Base-by-base conservation (phyloP, 2,329 filamentous ascomycete species). In the Trichoderma sp. region DNA sequence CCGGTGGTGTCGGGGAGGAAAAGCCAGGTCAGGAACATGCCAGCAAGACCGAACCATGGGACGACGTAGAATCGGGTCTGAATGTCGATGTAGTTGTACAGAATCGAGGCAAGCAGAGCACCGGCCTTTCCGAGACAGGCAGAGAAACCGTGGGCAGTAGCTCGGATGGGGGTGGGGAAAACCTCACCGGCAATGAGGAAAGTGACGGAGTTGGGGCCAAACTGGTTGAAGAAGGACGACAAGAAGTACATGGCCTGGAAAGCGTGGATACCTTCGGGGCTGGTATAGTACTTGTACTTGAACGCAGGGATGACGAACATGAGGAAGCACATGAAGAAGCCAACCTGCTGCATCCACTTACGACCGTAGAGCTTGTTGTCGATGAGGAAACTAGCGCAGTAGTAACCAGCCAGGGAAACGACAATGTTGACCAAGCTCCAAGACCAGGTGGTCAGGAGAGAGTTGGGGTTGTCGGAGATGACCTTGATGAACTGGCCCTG, bases 201-300 rank as follows among this genome's bases (percentile, higher is more conserved):
- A 70, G 94, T 97, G 75, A 97, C 93, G 56, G 89, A 90, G 86
- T 98, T 98, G 80, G 94, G 94, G 13, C 94, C 94, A 76, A 98
- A 98, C 79, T 98, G 94, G 86, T 97, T 97, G 89, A 98, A 98
- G 85, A 98, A 98, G 27, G 92, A 97, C 8, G 93, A 97, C 73
- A 98, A 80, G 83, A 97, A 97, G 86, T 97, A 97, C 93, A 98
- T 97, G 77, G 94, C 89, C 83, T 97, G 94, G 89, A 98, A 98
- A n/a, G 86, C 84, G 76, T 92, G 89, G 78, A 97, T 90, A 74
- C 92, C 88, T 6, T 84, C 83, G 1, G 85, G 82, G 59, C 84
- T 84, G 22, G 87, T 93, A 84, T 93, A 97, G 87, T 95, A 93
- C 0, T 92, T 78, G 83, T 90, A 97, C 76, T 92, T 84, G 86